Evolutionary conservation across 2,329 filamentous ascomycete genomes (phyloP).

Genomic region (Talaromyces marneffei): DNA sequence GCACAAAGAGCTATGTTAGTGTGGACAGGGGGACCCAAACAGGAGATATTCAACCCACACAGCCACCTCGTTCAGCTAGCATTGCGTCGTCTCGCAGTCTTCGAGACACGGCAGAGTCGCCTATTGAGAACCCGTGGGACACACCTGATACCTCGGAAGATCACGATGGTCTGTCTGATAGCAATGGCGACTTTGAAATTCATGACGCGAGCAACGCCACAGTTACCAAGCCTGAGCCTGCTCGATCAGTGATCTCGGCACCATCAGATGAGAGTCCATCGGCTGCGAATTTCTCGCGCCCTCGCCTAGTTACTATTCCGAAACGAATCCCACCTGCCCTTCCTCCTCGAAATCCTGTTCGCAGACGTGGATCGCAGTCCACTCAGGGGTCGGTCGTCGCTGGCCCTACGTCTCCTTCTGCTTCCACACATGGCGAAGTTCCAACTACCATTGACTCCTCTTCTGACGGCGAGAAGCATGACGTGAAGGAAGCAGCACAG

Average conservation of each 20-base stretch:
- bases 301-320: slow-evolving; percentile 76
- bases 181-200: slow-evolving; percentile 23
- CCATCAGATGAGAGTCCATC: slow-evolving; percentile 48
- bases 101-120: slow-evolving; percentile 20
- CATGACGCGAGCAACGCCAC: slow-evolving; percentile 50
- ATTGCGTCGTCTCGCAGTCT: slow-evolving; percentile 29
- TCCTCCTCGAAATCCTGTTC: slow-evolving; percentile 64
- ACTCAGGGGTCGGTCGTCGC: slow-evolving; percentile 22
- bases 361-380: slow-evolving; percentile 22
- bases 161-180: slow-evolving; percentile 23
- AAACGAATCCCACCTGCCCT: slow-evolving; percentile 71
- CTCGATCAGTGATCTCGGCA: slow-evolving; percentile 21
- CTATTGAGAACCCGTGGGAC: slow-evolving; percentile 21
- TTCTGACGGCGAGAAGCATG: slow-evolving; percentile 7
- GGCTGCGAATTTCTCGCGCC: slow-evolving; percentile 65
- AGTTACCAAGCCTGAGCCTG: slow-evolving; percentile 43
- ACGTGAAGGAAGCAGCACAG: slow-evolving; percentile 21
- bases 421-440: slow-evolving; percentile 23
- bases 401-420: slow-evolving; percentile 18
- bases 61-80: slow-evolving; percentile 30
- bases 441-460: slow-evolving; percentile 15
- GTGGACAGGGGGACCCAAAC: slow-evolving; percentile 64
- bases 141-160: slow-evolving; percentile 19
- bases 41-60: slow-evolving; percentile 42
- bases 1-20: slow-evolving; percentile 47